Evolutionary conservation across 1,284 basidiomycete genomes (phyloP).

Genomic region (Singerocomus rubriflavus): DNA sequence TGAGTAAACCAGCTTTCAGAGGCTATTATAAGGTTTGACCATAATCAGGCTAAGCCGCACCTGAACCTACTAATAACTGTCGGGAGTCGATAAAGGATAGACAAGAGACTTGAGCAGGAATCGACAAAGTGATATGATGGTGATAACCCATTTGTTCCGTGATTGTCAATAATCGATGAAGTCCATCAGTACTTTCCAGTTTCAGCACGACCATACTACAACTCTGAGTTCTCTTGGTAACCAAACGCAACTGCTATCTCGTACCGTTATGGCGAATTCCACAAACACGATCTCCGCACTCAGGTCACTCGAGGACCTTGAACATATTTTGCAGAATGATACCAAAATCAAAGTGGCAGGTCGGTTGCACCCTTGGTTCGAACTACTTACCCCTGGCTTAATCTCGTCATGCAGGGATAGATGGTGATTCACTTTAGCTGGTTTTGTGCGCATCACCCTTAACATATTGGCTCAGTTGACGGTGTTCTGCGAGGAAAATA

Average conservation of each 20-base stretch:
- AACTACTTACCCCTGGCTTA: neutral
- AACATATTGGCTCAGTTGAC: slow-evolving; percentile 58
- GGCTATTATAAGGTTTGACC: neutral
- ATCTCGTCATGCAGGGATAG: slow-evolving; percentile 47
- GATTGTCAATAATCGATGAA: neutral
- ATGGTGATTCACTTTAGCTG: slow-evolving; percentile 45
- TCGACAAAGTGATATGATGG: slow-evolving; percentile 30
- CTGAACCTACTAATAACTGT: slow-evolving; percentile 54
- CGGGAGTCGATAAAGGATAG: slow-evolving; percentile 43
- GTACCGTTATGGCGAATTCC: slow-evolving; percentile 12
- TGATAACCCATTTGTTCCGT: slow-evolving; percentile 12
- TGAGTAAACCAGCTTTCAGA: slow-evolving; percentile 24
- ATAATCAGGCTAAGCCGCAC: slow-evolving; percentile 30
- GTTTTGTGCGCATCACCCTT: slow-evolving; percentile 5
- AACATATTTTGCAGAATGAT: slow-evolving; percentile 56
- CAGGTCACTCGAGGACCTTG: slow-evolving; percentile 56
- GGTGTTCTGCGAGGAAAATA: slow-evolving; percentile 93
- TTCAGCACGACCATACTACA: neutral
- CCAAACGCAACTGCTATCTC: neutral
- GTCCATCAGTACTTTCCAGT: neutral
- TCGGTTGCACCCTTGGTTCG: slow-evolving; percentile 34
- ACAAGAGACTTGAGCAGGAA: slow-evolving; percentile 47
- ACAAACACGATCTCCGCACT: slow-evolving; percentile 46
- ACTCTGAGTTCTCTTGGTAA: neutral
- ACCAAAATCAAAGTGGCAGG: slow-evolving; percentile 93